Percentiles rank a stretch among this genome's conserved stretches.
Evolutionary conservation across 768 basidiomycete genomes (phyloP).

Genomic region (Crepidotus variabilis): DNA sequence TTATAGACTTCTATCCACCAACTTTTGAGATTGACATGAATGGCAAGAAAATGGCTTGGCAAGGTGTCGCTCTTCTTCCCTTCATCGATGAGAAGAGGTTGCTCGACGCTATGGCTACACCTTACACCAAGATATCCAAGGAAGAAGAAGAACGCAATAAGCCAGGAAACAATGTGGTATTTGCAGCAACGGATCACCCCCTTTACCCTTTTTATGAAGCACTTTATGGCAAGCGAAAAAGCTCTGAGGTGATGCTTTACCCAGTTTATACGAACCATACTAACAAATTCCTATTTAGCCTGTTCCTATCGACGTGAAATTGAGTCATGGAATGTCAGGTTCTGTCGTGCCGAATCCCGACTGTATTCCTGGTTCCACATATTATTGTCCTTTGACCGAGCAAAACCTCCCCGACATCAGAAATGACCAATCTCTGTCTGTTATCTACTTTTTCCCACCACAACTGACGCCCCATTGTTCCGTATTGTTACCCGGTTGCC

Average conservation of each 20-base stretch:
- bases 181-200: slow-evolving; percentile 79
- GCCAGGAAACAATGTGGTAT: slow-evolving; percentile 81
- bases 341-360: slow-evolving; percentile 78
- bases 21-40: slow-evolving; percentile 99
- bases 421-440: slow-evolving; percentile 85
- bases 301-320: slow-evolving; percentile 58
- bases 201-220: slow-evolving; percentile 86
- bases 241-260: slow-evolving; percentile 54
- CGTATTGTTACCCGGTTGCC: slow-evolving; percentile 71
- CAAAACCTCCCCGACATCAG: slow-evolving; percentile 72
- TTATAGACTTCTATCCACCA: slow-evolving; percentile 92
- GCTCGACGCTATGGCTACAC: slow-evolving; percentile 74
- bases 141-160: slow-evolving; percentile 83
- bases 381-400: slow-evolving; percentile 65
- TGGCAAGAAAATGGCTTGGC: slow-evolving; percentile 99
- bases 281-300: slow-evolving; percentile 47
- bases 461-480: slow-evolving; percentile 86
- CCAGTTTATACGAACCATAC: background rate
- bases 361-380: slow-evolving; percentile 90
- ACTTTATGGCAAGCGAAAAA: slow-evolving; percentile 88
- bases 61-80: slow-evolving; percentile 93
- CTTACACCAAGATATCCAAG: slow-evolving; percentile 66
- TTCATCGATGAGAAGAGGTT: slow-evolving; percentile 90
- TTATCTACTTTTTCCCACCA: slow-evolving; percentile 83
- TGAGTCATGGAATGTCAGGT: slow-evolving; percentile 80